phyloP scores from a whole-genome alignment of 2,329 filamentous ascomycete genomes.

The Cryphonectria nitschkei region DNA sequence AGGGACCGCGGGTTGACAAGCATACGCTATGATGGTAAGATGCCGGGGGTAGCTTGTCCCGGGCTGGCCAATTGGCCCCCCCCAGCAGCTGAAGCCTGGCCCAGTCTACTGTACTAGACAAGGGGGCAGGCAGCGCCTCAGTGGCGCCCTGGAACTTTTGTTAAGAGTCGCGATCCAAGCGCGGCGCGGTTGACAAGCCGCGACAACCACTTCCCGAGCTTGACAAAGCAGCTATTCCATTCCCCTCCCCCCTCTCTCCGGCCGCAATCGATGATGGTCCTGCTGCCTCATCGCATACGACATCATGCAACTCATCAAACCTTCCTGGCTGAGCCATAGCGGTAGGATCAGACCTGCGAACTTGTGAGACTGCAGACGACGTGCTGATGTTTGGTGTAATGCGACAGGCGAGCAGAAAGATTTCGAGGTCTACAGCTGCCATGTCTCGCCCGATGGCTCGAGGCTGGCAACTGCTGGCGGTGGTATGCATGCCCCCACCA shows the following conservation, averaged over 20 bases:
- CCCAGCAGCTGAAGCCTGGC: background rate
- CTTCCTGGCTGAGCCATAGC: constrained; percentile 92
- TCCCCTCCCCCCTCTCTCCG: background rate
- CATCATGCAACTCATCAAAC: constrained; percentile 82
- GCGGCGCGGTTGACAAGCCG: constrained; percentile 26
- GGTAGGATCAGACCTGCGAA: constrained; percentile 55
- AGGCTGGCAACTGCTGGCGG: constrained; percentile 92
- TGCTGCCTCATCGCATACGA: constrained; percentile 20
- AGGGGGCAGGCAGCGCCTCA: constrained; percentile 2
- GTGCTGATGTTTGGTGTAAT: constrained; percentile 32
- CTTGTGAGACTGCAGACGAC: constrained; percentile 1
- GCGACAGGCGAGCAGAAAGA: constrained; percentile 87
- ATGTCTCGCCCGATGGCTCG: constrained; percentile 92
- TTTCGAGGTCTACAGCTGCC: constrained; percentile 97
- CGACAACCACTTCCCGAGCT: constrained; percentile 21
- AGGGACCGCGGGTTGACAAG: background rate
- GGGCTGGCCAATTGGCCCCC: constrained; percentile 28
- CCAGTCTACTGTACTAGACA: background rate
- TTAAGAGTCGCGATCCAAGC: constrained; percentile 17
- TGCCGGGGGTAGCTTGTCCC: constrained; percentile 14
- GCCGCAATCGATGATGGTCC: constrained; percentile 25
- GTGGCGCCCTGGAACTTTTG: constrained; percentile 17
- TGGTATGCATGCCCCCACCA: constrained; percentile 56
- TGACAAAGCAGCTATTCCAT: constrained; percentile 6
- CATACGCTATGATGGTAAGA: background rate